Evolutionary conservation across 108 stramenopile species (phyloP), one percentile per base, ranked within the genome.

Genomic region (Cyclotella distinguenda): DNA sequence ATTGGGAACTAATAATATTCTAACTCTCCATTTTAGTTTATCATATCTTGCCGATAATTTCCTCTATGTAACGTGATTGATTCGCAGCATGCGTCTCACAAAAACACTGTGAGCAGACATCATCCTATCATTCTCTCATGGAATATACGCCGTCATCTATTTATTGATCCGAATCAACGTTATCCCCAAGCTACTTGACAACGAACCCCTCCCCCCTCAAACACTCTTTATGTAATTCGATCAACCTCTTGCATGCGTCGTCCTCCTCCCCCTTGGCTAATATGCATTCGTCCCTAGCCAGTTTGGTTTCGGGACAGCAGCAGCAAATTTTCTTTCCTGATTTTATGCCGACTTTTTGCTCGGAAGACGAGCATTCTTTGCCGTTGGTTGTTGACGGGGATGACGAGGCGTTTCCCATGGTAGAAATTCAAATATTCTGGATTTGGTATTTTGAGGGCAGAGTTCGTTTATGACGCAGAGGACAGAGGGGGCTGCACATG

Each of bases 311-410:
- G 1, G 98, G 98, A 71, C 98, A 99, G 46, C 94, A 91, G 66
- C 98, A 99, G 77, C 98, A 99, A 35, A 99, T 99, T 57, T 96
- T 97, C 72, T 99, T 97, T 23, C 97, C 97, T 4, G 91, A 86
- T 73, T 97, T 97, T 59, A 89, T 86, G 12, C 92, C 92, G 8
- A 93, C 85, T 80, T 93, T 93, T 64, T 86, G 75, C 7, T 32
- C 22, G 33, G 54, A 55, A 0, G 54, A 21, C 30, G 4, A 27
- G 30, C 16, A 16, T 2, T 27, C 12, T 52, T 27, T 35, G 34
- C 19, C 18, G 1, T 32, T 3, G 11, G 34, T 19, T 36, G 65
- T 18, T 13, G 71, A 19, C 1, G 79, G 79, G 38, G 64, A 16
- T 18, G 79, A 80, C 28, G 75, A 49, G 12, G 64, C 52, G 58